A percentile compares a stretch with the other conserved stretches of the same genome.
phyloP scores from a whole-genome alignment of 352 stramenopile species.

The Phytophthora capsici region DNA sequence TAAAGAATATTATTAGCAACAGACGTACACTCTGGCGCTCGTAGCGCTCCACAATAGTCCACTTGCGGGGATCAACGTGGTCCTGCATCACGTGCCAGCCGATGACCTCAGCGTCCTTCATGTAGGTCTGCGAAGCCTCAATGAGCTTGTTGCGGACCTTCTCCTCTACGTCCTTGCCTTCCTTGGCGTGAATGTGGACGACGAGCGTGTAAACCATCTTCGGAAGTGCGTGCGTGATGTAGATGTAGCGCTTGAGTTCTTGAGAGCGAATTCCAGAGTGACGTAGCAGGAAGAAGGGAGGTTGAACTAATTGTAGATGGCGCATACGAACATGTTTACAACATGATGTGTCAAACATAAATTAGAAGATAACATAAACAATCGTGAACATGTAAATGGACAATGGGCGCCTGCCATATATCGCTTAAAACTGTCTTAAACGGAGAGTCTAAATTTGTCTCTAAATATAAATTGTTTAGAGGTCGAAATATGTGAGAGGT shows the following conservation, averaged over 20 bases:
- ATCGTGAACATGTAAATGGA: too few relatives aligned
- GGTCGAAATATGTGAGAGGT: too few relatives aligned
- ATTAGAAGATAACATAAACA: too few relatives aligned
- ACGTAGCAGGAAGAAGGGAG: not conserved
- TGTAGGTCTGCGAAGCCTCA: constrained; percentile 25
- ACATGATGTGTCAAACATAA: not conserved
- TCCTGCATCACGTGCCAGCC: constrained; percentile 34
- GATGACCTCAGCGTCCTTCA: constrained; percentile 27
- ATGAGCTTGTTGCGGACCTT: constrained; percentile 31
- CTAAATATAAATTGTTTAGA: too few relatives aligned
- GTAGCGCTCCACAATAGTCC: constrained; percentile 33
- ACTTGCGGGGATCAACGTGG: constrained; percentile 25
- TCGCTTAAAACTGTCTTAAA: too few relatives aligned
- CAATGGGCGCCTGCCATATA: too few relatives aligned
- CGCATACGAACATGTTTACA: constrained; percentile 6
- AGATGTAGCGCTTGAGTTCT: constrained; percentile 4
- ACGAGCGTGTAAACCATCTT: constrained; percentile 30
- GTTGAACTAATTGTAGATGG: not conserved
- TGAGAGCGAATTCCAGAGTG: constrained; percentile 15
- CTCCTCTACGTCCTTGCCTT: constrained; percentile 34
- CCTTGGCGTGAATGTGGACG: constrained; percentile 26
- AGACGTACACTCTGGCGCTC: constrained; percentile 25
- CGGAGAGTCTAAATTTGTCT: too few relatives aligned
- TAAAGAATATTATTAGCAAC: not conserved
- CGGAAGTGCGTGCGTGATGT: not conserved